Base-by-base conservation (phyloP, 495 filamentous ascomycete genomes). In the Penicillium steckii region DNA sequence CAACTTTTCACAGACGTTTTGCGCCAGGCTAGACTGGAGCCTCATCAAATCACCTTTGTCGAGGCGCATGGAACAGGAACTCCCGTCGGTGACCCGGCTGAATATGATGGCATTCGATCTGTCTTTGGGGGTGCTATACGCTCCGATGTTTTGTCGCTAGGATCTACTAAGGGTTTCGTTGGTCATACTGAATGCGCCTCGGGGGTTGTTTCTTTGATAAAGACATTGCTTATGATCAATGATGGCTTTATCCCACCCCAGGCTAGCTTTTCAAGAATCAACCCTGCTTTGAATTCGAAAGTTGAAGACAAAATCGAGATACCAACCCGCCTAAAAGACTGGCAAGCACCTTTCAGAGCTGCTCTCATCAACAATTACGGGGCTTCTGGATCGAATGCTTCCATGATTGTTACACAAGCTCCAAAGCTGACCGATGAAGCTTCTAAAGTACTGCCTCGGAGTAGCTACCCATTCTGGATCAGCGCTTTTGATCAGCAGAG, bases 61-160 rank as follows among this genome's bases (percentile, higher is more conserved):
- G 73, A 71, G 41, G 65, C 69, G 3, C 75, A 79, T 44, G 74
- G 75, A 4, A 77, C 75, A 21, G 72, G 72, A 24, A 78, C 74
- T 0, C 55, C 46, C 1, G 70, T 72, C 13, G 73, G 74, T 3
- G 72, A 78, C 48, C 70, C 70, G 19, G 46, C 38, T 24, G 68
- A 62, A 18, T 46, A 50, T 42, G 48, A 56, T 15, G 63, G 62
- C 48, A 65, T 80, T 23, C 56, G 64, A 8, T 23, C 44, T 15
- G 62, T 63, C 10, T 68, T 78, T 43, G 71, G 38, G 24, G 64
- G 32, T 26, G 53, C 19, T 8, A 23, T 29, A 3, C 50, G 70
- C 1, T 8, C 10, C 9, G 44, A 57, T 1, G 35, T 42, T 26
- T 19, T 73, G 9, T 47, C 33, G 8, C 12, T 73, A 3, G 66